Conservation (phyloP, 2,329 filamentous ascomycete species). For the Tothia fuscella region DNA sequence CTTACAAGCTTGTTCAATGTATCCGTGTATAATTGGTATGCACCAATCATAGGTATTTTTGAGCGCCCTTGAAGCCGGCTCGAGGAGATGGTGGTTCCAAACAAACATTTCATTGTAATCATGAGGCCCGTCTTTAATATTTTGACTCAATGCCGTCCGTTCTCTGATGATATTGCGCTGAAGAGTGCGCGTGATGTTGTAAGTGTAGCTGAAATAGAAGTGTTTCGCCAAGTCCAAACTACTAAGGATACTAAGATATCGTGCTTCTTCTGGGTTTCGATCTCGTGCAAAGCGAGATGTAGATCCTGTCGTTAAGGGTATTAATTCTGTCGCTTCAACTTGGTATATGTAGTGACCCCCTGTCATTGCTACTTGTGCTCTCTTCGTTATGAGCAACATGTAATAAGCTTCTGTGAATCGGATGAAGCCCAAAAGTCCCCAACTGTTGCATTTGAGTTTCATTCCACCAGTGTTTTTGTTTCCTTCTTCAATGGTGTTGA, state of each 20-base stretch:
- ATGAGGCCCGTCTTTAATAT: slow-evolving; percentile 45
- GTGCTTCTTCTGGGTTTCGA: slow-evolving; percentile 74
- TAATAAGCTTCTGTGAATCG: slow-evolving; percentile 93
- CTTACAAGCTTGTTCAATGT: slow-evolving; percentile 68
- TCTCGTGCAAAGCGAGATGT: slow-evolving; percentile 62
- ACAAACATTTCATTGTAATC: slow-evolving; percentile 94
- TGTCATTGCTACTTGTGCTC: slow-evolving; percentile 90
- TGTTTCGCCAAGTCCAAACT: slow-evolving; percentile 82
- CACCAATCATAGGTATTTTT: slow-evolving; percentile 92
- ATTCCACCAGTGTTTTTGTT: slow-evolving; percentile 85
- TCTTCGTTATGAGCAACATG: slow-evolving; percentile 92
- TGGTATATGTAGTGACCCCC: slow-evolving; percentile 95
- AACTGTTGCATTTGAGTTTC: slow-evolving; percentile 78
- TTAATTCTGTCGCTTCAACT: slow-evolving; percentile 82
- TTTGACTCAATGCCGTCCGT: slow-evolving; percentile 56
- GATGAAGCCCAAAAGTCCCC: slow-evolving; percentile 92
- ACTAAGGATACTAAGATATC: slow-evolving; percentile 78
- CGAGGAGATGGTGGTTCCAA: slow-evolving; percentile 85
- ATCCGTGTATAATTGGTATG: slow-evolving; percentile 87
- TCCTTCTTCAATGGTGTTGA: slow-evolving; percentile 89
- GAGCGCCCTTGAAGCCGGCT: slow-evolving; percentile 57
- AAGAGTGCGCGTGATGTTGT: slow-evolving; percentile 84
- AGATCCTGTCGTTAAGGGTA: slow-evolving; percentile 66
- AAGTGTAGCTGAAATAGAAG: slow-evolving; percentile 98
- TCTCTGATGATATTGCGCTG: slow-evolving; percentile 86